Percentiles rank a stretch among this genome's conserved stretches.
Evolutionary conservation across 2,329 filamentous ascomycete genomes (phyloP).

Genomic region (Monosporascus sp.): DNA sequence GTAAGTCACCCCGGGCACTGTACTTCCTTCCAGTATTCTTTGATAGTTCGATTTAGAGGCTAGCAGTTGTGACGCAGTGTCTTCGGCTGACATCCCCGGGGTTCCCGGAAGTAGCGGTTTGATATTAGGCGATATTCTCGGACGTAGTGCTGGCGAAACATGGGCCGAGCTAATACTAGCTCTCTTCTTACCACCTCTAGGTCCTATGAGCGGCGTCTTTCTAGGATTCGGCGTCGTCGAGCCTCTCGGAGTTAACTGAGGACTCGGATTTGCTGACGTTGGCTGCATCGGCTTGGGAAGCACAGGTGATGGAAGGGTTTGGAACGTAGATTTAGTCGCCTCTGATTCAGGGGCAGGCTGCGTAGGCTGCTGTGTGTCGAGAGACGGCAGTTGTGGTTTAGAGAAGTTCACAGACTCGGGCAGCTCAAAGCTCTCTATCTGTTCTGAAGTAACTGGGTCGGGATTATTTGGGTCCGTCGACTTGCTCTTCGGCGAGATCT

Average conservation of each 20-base stretch:
- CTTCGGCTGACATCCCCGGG: conserved; percentile 47
- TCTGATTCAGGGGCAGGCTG: conserved; percentile 36
- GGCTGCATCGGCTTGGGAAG: conserved; percentile 35
- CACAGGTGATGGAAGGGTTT: conserved; percentile 43
- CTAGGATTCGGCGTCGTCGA: conserved; percentile 35
- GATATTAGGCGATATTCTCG: conserved; percentile 89
- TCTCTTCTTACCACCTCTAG: conserved; percentile 62
- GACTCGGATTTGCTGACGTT: conserved; percentile 59
- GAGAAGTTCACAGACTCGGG: conserved; percentile 62
- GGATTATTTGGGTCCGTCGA: conserved; percentile 35
- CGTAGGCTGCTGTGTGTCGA: conserved; percentile 47
- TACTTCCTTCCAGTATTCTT: conserved; percentile 90
- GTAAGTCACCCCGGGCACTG: conserved; percentile 83
- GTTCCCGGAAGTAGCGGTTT: conserved; percentile 75
- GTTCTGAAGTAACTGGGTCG: conserved; percentile 41
- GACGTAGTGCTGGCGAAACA: conserved; percentile 80
- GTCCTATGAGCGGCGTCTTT: conserved; percentile 51
- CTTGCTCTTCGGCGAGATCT: conserved; percentile 53
- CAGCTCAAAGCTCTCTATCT: conserved; percentile 57
- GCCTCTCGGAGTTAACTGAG: conserved; percentile 54
- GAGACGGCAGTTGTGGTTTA: conserved; percentile 39
- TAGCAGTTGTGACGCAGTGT: conserved; percentile 66
- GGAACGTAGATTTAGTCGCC: conserved; percentile 45
- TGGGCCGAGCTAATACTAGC: conserved; percentile 65
- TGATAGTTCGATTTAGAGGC: conserved; percentile 97